A percentile compares a stretch with the other conserved stretches of the same genome.
These are phyloP conservation scores for Isoetes engelmannii DNA, from an alignment of 83 land plant species.

Conservation along the genomic window DNA sequence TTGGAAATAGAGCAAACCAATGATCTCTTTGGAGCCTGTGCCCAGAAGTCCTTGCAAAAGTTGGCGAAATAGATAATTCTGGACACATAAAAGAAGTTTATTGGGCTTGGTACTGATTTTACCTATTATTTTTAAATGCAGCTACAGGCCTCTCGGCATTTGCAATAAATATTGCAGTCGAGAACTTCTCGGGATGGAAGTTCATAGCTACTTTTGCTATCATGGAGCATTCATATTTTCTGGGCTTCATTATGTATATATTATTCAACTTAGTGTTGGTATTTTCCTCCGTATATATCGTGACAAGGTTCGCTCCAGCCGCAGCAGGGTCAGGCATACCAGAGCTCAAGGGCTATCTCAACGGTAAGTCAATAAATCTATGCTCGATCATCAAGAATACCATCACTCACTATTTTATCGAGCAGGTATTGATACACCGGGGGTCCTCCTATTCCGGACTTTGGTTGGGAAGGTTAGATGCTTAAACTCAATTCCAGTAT, in stretches of 20 bases:
- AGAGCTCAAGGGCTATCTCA: conserved; percentile 94
- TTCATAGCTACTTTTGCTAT: conserved; percentile 75
- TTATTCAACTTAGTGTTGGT: conserved; percentile 71
- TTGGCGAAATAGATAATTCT: too few species aligned
- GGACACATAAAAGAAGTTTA: too few species aligned
- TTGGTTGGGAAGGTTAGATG: conserved; percentile 82
- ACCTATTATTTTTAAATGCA: conserved; percentile 19
- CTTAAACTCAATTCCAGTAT: neutral
- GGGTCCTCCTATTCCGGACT: conserved; percentile 90
- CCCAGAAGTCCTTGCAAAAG: too few species aligned
- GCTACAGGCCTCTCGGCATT: conserved; percentile 94
- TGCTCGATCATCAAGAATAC: neutral
- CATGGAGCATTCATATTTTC: conserved; percentile 69
- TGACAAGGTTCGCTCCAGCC: conserved; percentile 93
- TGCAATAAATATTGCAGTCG: conserved; percentile 91
- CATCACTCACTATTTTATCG: neutral
- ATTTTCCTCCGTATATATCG: conserved; percentile 78
- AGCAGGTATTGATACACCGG: conserved; percentile 90
- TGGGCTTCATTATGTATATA: conserved; percentile 72
- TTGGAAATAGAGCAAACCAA: too few species aligned
- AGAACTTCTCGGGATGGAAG: conserved; percentile 97
- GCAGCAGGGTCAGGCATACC: conserved; percentile 99
- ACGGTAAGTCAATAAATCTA: conserved; percentile 47
- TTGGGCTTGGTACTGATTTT: too few species aligned
- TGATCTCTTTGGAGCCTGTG: too few species aligned